A percentile compares a stretch with the other conserved stretches of the same genome.
phyloP scores from a whole-genome alignment of 2,329 filamentous ascomycete species.

The Rhinocladiella mackenziei region DNA sequence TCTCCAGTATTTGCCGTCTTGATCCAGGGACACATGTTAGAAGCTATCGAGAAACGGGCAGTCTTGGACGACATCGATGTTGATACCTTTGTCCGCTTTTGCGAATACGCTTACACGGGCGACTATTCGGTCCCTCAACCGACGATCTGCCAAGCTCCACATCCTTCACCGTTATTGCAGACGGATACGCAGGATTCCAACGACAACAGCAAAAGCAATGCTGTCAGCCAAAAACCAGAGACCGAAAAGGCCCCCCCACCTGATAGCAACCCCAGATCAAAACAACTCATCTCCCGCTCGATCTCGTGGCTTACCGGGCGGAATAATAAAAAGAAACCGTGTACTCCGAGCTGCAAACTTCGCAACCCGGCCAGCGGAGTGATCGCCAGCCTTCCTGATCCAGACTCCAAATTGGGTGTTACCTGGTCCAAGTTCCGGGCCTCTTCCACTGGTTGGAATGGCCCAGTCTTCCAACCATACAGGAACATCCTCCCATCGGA shows the following conservation, averaged over 20 bases:
- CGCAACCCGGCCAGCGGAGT: no score
- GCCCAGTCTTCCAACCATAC: constrained; percentile 3
- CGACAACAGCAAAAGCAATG: background rate
- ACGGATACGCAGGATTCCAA: no score
- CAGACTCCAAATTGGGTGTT: constrained; percentile 2
- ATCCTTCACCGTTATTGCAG: no score
- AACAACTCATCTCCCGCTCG: no score
- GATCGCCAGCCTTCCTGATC: background rate
- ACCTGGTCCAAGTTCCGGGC: constrained; percentile 1
- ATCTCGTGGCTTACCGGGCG: no score
- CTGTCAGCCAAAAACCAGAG: no score
- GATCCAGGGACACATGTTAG: constrained; percentile 8
- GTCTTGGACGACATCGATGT: constrained; percentile 47
- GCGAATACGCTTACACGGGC: constrained; percentile 49
- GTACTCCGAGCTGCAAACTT: no score
- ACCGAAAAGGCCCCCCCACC: no score
- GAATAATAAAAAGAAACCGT: no score
- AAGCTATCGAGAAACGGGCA: constrained; percentile 26
- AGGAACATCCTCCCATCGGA: constrained; percentile 1
- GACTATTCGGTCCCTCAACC: constrained; percentile 42
- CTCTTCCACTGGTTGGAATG: background rate
- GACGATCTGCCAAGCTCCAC: background rate
- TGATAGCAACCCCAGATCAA: no score
- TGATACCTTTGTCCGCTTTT: constrained; percentile 48
- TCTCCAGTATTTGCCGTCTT: constrained; percentile 10